Percentiles rank a stretch among this genome's conserved stretches.
These are phyloP conservation scores for Maudiozyma saulgeensis DNA, from an alignment of 805 yeast genomes.

Conservation along the genomic window DNA sequence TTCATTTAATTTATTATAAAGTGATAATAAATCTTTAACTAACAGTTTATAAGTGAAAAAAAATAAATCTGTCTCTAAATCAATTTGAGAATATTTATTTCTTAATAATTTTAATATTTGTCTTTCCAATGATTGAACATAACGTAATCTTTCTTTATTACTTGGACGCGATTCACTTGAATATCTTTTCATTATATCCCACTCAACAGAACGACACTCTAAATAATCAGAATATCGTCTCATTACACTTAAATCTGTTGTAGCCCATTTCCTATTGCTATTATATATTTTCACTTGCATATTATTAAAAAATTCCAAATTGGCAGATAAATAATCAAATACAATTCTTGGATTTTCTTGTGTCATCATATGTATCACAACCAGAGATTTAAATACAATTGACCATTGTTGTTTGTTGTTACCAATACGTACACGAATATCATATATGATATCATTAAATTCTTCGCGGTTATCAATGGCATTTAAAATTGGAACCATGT, in stretches of 20 bases:
- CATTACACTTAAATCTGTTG: slow-evolving; percentile 46
- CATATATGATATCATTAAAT: slow-evolving; percentile 58
- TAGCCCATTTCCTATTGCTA: slow-evolving; percentile 24
- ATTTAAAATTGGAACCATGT: slow-evolving; percentile 79
- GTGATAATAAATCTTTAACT: slow-evolving; percentile 73
- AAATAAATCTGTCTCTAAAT: slow-evolving; percentile 68
- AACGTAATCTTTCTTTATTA: slow-evolving; percentile 33
- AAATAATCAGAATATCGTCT: slow-evolving; percentile 67
- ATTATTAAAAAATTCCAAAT: slow-evolving; percentile 38
- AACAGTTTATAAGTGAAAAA: slow-evolving; percentile 76
- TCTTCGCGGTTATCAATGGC: slow-evolving; percentile 33
- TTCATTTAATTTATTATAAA: slow-evolving; percentile 86
- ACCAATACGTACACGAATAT: slow-evolving; percentile 55
- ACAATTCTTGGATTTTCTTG: slow-evolving; percentile 44
- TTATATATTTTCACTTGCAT: slow-evolving; percentile 4
- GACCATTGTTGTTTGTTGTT: slow-evolving; percentile 75
- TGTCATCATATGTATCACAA: slow-evolving; percentile 83
- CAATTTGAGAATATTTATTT: slow-evolving; percentile 70
- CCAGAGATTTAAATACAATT: slow-evolving; percentile 72
- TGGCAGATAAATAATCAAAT: slow-evolving; percentile 45
- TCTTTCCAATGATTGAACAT: slow-evolving; percentile 72
- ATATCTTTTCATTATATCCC: slow-evolving; percentile 13
- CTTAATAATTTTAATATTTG: slow-evolving; percentile 68
- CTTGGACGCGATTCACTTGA: neutral
- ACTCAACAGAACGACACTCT: slow-evolving; percentile 59